Base-by-base conservation (phyloP, 345 rosid species). In the Rhizophora apiculata region DNA sequence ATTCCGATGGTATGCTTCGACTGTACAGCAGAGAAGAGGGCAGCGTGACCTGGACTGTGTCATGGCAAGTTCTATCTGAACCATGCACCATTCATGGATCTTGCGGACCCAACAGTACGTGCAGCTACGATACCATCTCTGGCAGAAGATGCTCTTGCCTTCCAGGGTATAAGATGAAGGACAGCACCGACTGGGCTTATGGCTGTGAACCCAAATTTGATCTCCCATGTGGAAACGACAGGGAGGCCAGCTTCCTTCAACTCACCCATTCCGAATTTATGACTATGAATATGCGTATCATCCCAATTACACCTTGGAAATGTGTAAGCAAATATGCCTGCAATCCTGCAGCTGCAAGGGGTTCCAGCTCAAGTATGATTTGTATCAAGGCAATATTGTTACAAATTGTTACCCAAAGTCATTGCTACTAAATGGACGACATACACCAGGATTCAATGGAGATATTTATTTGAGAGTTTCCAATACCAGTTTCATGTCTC, bases 81-180 rank as follows among this genome's bases (percentile, higher is more conserved):
- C 7, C 60, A 0, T 82, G 88, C 64, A 51, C 0, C 11, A 37
- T 82, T 43, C 83, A 76, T 30, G 85, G 80, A 19, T 36, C 24
- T 8, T 85, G 84, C 53, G 84, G 84, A 7, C 37, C 64, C 15
- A 80, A 85, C 43, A 69, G 81, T 31, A 5, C 71, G 1, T 83
- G 87, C 48, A 60, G 59, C n/a, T 78, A 81, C 20, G 18, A 46
- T 55, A 77, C 70, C 1, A 7, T 6, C 6, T 16, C 19, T 10
- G 81, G 82, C 0, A 68, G 77, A 67, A 69, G 37, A 34, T 81
- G 87, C 69, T 71, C 79, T 36, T 83, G 84, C 61, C 34, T 74
- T 46, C 74, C 76, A 6, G 76, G 80, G 18, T 74, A 55, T 63
- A 75, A 29, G 61, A 52, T 65, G 51, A 63, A 4, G 13, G 36